These are phyloP conservation scores for Penicillium paneum DNA, from an alignment of 2,329 filamentous ascomycete species.

Conservation along the genomic window DNA sequence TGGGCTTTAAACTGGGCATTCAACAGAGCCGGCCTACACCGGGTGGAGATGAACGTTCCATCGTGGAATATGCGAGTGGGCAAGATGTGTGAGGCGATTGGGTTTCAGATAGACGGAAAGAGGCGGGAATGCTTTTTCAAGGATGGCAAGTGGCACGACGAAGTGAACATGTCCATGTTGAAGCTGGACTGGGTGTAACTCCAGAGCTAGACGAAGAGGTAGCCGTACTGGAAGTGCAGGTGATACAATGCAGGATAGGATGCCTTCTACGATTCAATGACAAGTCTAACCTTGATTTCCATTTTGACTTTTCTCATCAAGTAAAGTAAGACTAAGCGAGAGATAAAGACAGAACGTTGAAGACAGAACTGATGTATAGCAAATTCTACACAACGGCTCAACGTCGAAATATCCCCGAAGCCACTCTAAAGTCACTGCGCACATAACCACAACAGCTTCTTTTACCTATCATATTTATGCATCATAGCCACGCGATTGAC, in stretches of 20 bases:
- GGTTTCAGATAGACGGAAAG: neutral
- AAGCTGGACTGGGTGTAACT: neutral
- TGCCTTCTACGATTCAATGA: neutral
- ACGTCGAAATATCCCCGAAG: neutral
- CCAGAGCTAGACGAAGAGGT: neutral
- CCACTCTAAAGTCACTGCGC: neutral
- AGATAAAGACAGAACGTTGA: neutral
- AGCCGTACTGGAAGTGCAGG: neutral
- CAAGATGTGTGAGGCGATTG: too few relatives aligned
- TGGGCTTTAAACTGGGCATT: neutral
- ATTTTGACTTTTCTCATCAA: neutral
- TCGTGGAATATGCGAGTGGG: neutral
- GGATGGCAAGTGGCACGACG: neutral
- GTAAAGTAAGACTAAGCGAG: neutral
- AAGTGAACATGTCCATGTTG: neutral
- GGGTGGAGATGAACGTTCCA: neutral
- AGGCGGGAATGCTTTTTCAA: neutral
- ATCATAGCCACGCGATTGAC: conserved; percentile 14
- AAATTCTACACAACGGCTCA: neutral
- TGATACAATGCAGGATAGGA: neutral
- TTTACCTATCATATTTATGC: neutral
- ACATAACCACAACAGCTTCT: neutral
- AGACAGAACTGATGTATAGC: neutral
- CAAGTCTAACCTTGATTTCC: neutral
- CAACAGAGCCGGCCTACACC: neutral